A percentile compares a stretch with the other conserved stretches of the same genome.
Evolutionary conservation across 2,329 filamentous ascomycete genomes (phyloP).

Genomic region (Penicillium decumbens): DNA sequence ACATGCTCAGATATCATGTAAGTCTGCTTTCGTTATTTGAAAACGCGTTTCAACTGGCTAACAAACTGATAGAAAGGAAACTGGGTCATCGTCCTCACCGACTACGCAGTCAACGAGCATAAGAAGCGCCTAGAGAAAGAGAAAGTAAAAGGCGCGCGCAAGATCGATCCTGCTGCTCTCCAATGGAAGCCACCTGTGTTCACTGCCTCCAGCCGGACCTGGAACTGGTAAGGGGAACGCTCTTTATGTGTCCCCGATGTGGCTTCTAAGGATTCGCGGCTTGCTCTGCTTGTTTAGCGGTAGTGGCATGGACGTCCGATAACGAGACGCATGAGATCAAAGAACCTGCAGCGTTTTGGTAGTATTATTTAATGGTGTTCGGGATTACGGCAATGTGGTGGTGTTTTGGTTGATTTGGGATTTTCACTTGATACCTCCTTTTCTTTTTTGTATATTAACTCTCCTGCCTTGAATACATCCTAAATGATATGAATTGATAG

Average conservation of each 20-base stretch:
- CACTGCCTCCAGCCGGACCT: slow-evolving; percentile 80
- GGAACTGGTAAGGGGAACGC: slow-evolving; percentile 71
- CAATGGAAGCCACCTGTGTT: slow-evolving; percentile 97
- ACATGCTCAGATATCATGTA: slow-evolving; percentile 87
- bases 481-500: not conserved
- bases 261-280: not conserved
- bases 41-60: slow-evolving; percentile 6
- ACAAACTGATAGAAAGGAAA: slow-evolving; percentile 64
- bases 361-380: slow-evolving; percentile 6
- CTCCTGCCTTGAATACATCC: not conserved
- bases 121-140: slow-evolving; percentile 72
- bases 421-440: slow-evolving; percentile 12
- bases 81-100: slow-evolving; percentile 90
- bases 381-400: not conserved
- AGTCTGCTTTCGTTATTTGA: slow-evolving; percentile 18
- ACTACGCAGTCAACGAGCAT: slow-evolving; percentile 67
- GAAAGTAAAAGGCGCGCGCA: slow-evolving; percentile 66
- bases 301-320: not conserved
- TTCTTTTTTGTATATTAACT: slow-evolving; percentile 2
- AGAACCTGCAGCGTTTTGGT: not conserved
- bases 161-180: slow-evolving; percentile 72
- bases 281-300: not conserved
- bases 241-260: not conserved
- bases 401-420: slow-evolving; percentile 5
- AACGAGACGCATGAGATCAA: not conserved